Evolutionary conservation across 805 yeast genomes (phyloP), one percentile per base, ranked within the genome.

Genomic region (Yamadazyma philogaea): DNA sequence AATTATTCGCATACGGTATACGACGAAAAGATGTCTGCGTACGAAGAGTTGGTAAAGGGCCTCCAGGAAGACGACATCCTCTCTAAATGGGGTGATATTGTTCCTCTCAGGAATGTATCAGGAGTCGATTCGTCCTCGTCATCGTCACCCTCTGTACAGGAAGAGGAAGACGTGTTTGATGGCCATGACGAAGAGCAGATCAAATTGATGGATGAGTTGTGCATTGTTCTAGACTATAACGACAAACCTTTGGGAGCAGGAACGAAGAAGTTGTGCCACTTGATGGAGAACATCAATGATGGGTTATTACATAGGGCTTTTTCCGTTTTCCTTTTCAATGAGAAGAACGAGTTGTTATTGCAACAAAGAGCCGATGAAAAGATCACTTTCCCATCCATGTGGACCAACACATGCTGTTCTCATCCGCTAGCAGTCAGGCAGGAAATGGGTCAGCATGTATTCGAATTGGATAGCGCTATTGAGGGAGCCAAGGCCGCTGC

Each of bases 361-460:
- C 99, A 93, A 68, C 97, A 91, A 68, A 81, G 99, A 54, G 98
- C 99, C 0, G 81, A 82, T 38, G 98, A 93, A 61, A 93, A 93
- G 64, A 93, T 93, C 68, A 93, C 99, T 1, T 93, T 93, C 65
- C 95, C 98, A 0, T 81, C 81, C 45, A 81, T 90, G 84, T 93
- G 99, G 99, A 93, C 99, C 19, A 93, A 93, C 63, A 93, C 99
- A 1, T 93, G 99, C 67, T 93, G 99, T 64, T 90, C 98, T 1
- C 99, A 93, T 62, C 99, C 99, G 7, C 72, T 93, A 40, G 88
- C 96, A 42, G 79, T 88, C 27, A 76, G 82, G 30, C 69, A 79
- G 28, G 99, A 93, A 64, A 70, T 89, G 59, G 97, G 97, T 8
- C 34, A 38, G 16, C 53, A 57, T 37, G 47, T 56, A 21, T 57